A percentile compares a stretch with the other conserved stretches of the same genome.
phyloP scores from a whole-genome alignment of 1,284 basidiomycete genomes.

The Ceraceosorus guamensis region DNA sequence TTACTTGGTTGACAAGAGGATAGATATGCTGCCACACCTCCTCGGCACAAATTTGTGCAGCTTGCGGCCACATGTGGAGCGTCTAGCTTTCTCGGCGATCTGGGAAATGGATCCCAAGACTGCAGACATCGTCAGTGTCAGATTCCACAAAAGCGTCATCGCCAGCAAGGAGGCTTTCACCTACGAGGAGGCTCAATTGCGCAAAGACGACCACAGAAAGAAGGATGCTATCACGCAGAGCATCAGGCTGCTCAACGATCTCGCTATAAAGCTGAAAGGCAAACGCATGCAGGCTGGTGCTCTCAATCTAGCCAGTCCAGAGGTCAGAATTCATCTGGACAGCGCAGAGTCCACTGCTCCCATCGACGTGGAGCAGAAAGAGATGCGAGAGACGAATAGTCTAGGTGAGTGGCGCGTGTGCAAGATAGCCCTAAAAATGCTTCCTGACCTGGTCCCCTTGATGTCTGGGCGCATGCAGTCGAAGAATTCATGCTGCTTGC shows the following conservation, averaged over 20 bases:
- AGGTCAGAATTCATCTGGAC: constrained; percentile 90
- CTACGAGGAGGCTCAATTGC: constrained; percentile 88
- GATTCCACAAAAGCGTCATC: constrained; percentile 94
- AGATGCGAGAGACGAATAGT: constrained; percentile 85
- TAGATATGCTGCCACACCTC: constrained; percentile 93
- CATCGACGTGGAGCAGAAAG: constrained; percentile 95
- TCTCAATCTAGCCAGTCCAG: constrained; percentile 90
- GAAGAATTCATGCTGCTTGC: constrained; percentile 99
- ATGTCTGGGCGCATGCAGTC: too few species aligned
- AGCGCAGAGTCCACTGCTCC: constrained; percentile 87
- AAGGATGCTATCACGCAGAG: constrained; percentile 78
- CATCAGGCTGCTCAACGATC: constrained; percentile 79
- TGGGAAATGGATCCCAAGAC: constrained; percentile 63
- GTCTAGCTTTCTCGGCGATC: constrained; percentile 88
- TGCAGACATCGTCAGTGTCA: constrained; percentile 80
- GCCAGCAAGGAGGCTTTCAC: constrained; percentile 94
- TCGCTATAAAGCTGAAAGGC: constrained; percentile 79
- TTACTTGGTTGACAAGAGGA: constrained; percentile 95
- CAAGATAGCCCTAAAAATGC: too few species aligned
- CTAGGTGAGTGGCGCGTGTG: too few species aligned
- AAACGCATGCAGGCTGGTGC: constrained; percentile 88
- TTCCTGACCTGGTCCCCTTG: too few species aligned
- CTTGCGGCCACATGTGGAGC: constrained; percentile 82
- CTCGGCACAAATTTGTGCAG: constrained; percentile 96
- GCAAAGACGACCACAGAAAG: constrained; percentile 76